Percentiles rank a stretch among this genome's conserved stretches.
Conservation (phyloP, 176 grass and related monocot species). For the Thinopyrum elongatum region DNA sequence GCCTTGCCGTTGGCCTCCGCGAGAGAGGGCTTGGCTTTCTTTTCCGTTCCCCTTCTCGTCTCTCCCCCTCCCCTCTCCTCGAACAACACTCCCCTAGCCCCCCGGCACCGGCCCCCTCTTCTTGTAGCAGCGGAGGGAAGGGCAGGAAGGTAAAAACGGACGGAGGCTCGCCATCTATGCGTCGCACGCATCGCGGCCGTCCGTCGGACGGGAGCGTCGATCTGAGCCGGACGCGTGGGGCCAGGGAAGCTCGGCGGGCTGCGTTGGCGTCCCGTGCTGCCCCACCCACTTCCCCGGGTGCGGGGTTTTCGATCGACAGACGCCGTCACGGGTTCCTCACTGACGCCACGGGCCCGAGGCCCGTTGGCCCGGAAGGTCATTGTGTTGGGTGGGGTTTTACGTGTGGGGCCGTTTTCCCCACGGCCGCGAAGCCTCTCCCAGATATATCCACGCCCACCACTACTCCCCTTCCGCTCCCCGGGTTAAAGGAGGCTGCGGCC, state of each 20-base stretch:
- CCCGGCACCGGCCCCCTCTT: not conserved
- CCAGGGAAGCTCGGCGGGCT: not conserved
- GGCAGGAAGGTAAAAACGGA: not conserved
- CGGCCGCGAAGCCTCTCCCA: conserved; percentile 14
- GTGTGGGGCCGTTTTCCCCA: not conserved
- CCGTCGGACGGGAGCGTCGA: too few relatives aligned
- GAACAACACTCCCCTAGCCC: not conserved
- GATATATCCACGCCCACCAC: conserved; percentile 1
- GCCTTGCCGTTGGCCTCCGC: not conserved
- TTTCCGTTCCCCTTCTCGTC: not conserved
- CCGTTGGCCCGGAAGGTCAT: not conserved
- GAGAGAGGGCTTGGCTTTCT: not conserved
- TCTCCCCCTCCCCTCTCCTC: not conserved
- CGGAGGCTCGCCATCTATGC: not conserved
- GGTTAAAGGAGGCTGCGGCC: not conserved
- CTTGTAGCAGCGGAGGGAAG: not conserved
- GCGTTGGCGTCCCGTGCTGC: conserved; percentile 10
- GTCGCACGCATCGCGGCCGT: not conserved
- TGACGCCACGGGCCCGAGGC: not conserved
- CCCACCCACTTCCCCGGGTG: conserved; percentile 7
- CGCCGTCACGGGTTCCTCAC: not conserved
- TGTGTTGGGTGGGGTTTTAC: not conserved
- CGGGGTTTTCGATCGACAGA: not conserved
- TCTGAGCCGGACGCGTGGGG: too few relatives aligned
- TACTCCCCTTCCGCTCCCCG: not conserved